Conservation (phyloP, 2,329 filamentous ascomycete genomes). For the Claviceps spartinae region DNA sequence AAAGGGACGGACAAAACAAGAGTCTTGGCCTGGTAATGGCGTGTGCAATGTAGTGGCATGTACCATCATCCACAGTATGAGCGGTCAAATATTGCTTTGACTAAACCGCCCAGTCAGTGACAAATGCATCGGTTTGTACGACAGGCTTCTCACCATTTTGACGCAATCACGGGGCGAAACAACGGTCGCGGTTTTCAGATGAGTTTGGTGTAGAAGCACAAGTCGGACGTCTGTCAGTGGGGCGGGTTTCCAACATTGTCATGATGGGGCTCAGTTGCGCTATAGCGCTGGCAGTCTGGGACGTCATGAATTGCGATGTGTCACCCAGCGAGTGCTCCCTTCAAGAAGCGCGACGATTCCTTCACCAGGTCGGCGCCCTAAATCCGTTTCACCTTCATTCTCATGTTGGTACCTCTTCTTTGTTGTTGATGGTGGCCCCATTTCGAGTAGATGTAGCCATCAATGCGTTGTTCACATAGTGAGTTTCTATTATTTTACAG, state of each 20-base stretch:
- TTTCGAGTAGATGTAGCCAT: not conserved
- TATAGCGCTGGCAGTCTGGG: not conserved
- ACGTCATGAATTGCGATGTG: not conserved
- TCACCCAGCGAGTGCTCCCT: not conserved
- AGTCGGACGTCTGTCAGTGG: conserved; percentile 6
- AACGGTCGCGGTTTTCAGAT: not conserved
- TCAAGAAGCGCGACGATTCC: not conserved
- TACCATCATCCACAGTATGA: conserved; percentile 79
- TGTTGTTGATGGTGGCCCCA: no score
- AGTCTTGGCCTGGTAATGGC: conserved; percentile 6
- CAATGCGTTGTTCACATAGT: not conserved
- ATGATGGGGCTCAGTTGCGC: not conserved
- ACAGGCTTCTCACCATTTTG: conserved; percentile 14
- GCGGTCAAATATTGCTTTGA: conserved; percentile 97
- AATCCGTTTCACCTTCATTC: not conserved
- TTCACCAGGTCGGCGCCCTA: no score
- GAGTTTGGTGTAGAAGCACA: conserved; percentile 4
- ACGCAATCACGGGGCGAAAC: not conserved
- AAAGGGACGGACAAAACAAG: not conserved
- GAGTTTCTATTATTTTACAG: conserved; percentile 1
- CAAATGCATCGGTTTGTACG: no score
- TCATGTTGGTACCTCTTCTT: not conserved
- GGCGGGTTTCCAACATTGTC: conserved; percentile 1
- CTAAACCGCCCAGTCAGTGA: conserved; percentile 29
- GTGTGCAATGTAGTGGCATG: conserved; percentile 16